Conservation (phyloP, 805 yeast genomes). For the Yarrowia sp. region DNA sequence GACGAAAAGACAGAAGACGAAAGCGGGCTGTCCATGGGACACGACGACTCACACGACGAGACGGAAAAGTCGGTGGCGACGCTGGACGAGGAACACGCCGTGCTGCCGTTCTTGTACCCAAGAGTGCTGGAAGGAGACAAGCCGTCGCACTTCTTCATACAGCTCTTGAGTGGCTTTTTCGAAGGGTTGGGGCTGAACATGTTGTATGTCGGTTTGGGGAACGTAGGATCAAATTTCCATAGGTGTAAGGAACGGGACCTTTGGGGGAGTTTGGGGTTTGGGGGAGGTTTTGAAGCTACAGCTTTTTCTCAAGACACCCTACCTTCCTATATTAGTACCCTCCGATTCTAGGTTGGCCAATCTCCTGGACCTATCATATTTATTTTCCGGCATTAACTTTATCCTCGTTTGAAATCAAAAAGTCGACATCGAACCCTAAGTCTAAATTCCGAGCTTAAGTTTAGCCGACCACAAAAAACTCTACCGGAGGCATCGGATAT, state of each 20-base stretch:
- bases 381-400: constrained; percentile 12
- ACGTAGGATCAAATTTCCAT: not conserved
- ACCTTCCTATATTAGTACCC: constrained; percentile 3
- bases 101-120: constrained; percentile 3
- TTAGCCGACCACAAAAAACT: not conserved
- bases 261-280: not conserved
- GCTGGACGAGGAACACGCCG: not conserved
- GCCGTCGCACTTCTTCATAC: constrained; percentile 13
- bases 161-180: constrained; percentile 23
- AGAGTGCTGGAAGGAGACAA: not conserved
- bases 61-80: constrained; percentile 9
- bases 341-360: constrained; percentile 4
- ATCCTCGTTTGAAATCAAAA: not conserved
- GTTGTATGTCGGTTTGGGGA: not conserved
- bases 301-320: too few relatives aligned
- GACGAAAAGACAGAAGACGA: constrained; percentile 13
- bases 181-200: constrained; percentile 19
- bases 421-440: not conserved
- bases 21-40: not conserved
- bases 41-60: constrained; percentile 1
- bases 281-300: not conserved
- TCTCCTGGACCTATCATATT: constrained; percentile 17
- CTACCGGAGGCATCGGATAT: too few relatives aligned
- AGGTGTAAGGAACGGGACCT: not conserved
- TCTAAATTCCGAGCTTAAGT: not conserved